Conservation (phyloP, 179 eudicot genomes). For the Nepenthes alata region DNA sequence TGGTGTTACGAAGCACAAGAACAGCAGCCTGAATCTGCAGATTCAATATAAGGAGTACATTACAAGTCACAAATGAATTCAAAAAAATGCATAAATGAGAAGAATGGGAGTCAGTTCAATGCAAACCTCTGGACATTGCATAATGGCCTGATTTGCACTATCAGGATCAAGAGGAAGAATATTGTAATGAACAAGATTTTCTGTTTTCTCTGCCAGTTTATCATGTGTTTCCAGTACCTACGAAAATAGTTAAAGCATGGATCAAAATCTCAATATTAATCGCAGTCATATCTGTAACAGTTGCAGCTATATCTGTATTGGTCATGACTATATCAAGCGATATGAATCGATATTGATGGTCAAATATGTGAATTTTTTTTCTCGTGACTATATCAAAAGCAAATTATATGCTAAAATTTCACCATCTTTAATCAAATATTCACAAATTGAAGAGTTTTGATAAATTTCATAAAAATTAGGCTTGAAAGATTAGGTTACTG, state of each 20-base stretch:
- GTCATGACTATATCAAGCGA: too few relatives aligned
- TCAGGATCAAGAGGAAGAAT: conserved; percentile 99
- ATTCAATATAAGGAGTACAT: background rate
- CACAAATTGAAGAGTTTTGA: too few relatives aligned
- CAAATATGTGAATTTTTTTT: too few relatives aligned
- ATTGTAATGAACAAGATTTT: conserved; percentile 78
- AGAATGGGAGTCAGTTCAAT: background rate
- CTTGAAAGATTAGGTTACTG: too few relatives aligned
- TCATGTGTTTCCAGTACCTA: conserved; percentile 93
- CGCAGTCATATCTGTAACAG: too few relatives aligned
- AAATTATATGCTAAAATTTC: too few relatives aligned
- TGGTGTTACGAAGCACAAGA: conserved; percentile 76
- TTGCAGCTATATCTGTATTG: too few relatives aligned
- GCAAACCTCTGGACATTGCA: conserved; percentile 88
- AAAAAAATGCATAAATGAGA: background rate
- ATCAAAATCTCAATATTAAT: too few relatives aligned
- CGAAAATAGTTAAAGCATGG: background rate
- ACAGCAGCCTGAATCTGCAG: conserved; percentile 92
- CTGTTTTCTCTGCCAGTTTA: conserved; percentile 93
- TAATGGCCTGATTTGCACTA: conserved; percentile 91
- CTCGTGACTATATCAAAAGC: too few relatives aligned
- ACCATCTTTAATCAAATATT: too few relatives aligned
- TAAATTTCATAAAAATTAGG: too few relatives aligned
- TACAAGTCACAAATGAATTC: background rate
- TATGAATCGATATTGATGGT: too few relatives aligned